Evolutionary conservation across 768 basidiomycete genomes (phyloP).

Genomic region (Symmetrospora coprosmae): DNA sequence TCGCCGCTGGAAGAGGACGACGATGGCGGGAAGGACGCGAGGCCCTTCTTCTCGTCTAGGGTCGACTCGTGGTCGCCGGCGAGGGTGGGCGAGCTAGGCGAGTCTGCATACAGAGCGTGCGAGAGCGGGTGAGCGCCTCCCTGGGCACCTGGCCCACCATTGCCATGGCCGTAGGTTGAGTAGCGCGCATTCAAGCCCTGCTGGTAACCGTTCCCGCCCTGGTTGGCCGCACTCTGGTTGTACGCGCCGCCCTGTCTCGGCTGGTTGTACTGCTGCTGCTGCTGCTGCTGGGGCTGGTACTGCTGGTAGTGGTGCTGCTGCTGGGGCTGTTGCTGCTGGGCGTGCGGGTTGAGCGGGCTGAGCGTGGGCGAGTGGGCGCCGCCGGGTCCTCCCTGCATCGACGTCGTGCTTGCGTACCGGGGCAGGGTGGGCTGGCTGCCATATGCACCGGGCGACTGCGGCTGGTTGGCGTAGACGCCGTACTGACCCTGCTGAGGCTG

Average conservation of each 20-base stretch:
- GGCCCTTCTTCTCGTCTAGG: conserved; percentile 28
- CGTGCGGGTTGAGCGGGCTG: conserved; percentile 1
- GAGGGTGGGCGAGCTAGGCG: conserved; percentile 28
- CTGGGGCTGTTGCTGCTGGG: neutral
- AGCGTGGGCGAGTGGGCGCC: neutral
- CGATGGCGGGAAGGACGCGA: conserved; percentile 17
- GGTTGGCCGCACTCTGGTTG: no score
- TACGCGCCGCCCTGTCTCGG: no score
- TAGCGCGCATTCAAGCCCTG: conserved; percentile 12
- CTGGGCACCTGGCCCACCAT: conserved; percentile 21
- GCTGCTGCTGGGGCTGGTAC: neutral
- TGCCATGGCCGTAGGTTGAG: conserved; percentile 25
- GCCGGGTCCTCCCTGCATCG: neutral
- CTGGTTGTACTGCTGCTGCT: no score
- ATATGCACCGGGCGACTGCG: neutral
- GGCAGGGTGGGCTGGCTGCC: conserved; percentile 9
- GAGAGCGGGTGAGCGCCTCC: conserved; percentile 32
- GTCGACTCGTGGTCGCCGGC: conserved; percentile 22
- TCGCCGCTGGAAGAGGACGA: conserved; percentile 4
- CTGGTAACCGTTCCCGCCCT: no score
- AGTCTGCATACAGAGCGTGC: conserved; percentile 32
- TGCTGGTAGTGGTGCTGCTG: neutral
- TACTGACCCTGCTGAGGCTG: conserved; percentile 13
- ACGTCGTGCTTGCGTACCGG: neutral
- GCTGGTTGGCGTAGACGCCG: neutral